Base-by-base conservation (phyloP, 495 filamentous ascomycete species). In the Cercophora sp. region DNA sequence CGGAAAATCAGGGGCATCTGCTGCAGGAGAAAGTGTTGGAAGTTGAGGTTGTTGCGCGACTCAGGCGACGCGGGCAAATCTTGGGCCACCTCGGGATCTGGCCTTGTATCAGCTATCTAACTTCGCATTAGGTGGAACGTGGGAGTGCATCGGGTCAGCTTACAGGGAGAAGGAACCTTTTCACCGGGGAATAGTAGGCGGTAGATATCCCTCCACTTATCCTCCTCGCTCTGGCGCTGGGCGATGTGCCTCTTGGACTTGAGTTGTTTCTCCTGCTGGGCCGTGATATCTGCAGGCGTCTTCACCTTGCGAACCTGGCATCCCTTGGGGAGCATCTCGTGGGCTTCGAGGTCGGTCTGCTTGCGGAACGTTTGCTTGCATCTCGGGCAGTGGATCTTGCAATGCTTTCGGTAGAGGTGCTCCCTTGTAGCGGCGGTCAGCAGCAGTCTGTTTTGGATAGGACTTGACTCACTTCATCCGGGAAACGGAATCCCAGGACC, bases 181-280 rank as follows among this genome's bases (percentile, higher is more conserved):
- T 60, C 58, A 18, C 51, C 32, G 4, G 65, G 65, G 31, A 68
- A 66, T 2, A 68, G 51, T 6, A 64, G 56, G 4, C 42, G 48
- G 47, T 66, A 68, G 0, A 68, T 60, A 13, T 68, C 65, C 13
- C 23, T 36, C 65, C 65, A 68, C 16, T 66, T 66, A 5, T 66
- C 63, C 13, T 60, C 52, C 16, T 66, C 63, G 1, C 44, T 56
- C 25, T 60, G 60, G 5, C 46, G 51, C 10, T 53, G 51, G 8
- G 54, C 24, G 3, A 51, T 51, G 47, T 64, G 50, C 35, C 60
- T 64, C 43, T 55, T 59, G 1, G 62, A 60, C 34, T 61, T 67
- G 13, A 67, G 37, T 44, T 60, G 57, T 24, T 57, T 58, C 29
- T 67, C 61, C 31, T 67, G 61, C 18, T 43, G 24, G 2, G 52